Base-by-base conservation (phyloP, 345 rosid genomes). In the Boechera retrofracta region DNA sequence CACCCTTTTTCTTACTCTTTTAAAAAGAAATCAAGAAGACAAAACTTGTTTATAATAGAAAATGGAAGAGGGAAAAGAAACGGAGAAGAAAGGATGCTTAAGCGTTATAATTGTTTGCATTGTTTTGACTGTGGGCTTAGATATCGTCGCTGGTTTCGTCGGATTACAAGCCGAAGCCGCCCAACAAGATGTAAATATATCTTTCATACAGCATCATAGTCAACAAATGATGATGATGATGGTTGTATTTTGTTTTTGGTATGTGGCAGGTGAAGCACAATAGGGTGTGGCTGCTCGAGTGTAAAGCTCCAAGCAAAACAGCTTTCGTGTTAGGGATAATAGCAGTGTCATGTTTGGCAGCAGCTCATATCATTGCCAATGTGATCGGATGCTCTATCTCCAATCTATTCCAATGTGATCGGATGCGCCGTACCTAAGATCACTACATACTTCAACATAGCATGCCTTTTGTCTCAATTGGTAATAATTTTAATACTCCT, bases 281-380 rank as follows among this genome's bases (percentile, higher is more conserved):
- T 11, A 67, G 54, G 26, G n/a, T 75, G 15, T 48, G 49, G 49
- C 3, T 75, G n/a, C 1, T 67, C 31, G 74, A 76, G 74, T 68
- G 79, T 60, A 68, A 67, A 68, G 53, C 74, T 76, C 79, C 79
- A 58, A 76, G 79, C 62, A 6, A 51, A 41, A 52, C 7, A 49
- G 79, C 74, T 29, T 76, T 76, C 42, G 4, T 5, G 62, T 60
- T 68, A 12, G 79, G 74, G 62, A 51, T 68, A 38, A 21, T 60
- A 18, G 61, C 79, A 48, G 31, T 75, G 32, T 32, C 35, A 26
- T 67, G 67, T 67, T 68, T 75, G 28, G 26, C 26, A 26, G 60
- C 35, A 57, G 67, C 73, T 67, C 73, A 67, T 49, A 4, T 67
- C 31, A 38, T 67, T 16, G 73, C 73, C 31, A 36, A 2, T 57